Evolutionary conservation across 1,139 yeast species (phyloP).

Genomic region (Trichomonascaceae sp.): DNA sequence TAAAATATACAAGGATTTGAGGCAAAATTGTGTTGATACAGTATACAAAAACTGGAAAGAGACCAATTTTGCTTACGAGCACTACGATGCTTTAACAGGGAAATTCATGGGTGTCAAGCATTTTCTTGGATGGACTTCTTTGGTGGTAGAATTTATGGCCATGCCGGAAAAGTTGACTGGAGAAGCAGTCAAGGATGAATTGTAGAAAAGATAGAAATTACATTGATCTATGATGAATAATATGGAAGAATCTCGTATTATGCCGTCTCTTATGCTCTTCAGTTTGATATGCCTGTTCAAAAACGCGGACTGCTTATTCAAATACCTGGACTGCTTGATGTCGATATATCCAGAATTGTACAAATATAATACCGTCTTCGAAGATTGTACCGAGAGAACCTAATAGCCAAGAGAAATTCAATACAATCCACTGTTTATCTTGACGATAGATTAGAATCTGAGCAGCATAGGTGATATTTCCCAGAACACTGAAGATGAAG

Average conservation of each 20-base stretch:
- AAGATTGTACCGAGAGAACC: slow-evolving; percentile 70
- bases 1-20: slow-evolving; percentile 49
- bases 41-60: slow-evolving; percentile 60
- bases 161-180: slow-evolving; percentile 49
- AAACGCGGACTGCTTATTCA: background rate
- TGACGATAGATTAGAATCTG: slow-evolving; percentile 63
- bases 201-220: background rate
- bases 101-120: slow-evolving; percentile 76
- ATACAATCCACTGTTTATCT: slow-evolving; percentile 52
- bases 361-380: slow-evolving; percentile 58
- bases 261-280: background rate
- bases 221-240: no score
- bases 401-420: slow-evolving; percentile 67
- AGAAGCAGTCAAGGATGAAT: background rate
- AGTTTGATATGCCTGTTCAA: no score
- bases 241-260: no score
- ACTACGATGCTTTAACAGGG: slow-evolving; percentile 76
- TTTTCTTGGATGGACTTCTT: slow-evolving; percentile 91
- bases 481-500: slow-evolving; percentile 67
- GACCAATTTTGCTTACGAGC: slow-evolving; percentile 89
- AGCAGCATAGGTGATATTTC: slow-evolving; percentile 70
- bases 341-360: slow-evolving; percentile 55
- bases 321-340: background rate
- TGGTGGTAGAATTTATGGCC: slow-evolving; percentile 73
- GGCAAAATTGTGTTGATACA: slow-evolving; percentile 62